A percentile compares a stretch with the other conserved stretches of the same genome.
These are phyloP conservation scores for Harringtonia lauricola DNA, from an alignment of 2,329 filamentous ascomycete species.

Conservation along the genomic window DNA sequence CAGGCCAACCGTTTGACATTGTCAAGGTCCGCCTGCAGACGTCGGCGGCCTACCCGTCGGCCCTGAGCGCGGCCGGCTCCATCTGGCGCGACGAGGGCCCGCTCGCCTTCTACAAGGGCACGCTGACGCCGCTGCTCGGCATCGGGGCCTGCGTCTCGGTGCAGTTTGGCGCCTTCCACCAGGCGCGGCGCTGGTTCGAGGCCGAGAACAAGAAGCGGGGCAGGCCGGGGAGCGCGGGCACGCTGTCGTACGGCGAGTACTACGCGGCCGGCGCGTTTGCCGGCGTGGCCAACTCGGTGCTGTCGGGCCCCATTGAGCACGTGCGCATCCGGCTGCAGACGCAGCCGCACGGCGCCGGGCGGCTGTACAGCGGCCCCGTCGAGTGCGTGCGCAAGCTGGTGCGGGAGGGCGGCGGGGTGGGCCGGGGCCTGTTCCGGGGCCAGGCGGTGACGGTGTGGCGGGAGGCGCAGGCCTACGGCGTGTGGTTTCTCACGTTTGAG, in stretches of 20 bases:
- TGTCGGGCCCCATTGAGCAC: constrained; percentile 92
- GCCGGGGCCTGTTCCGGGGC: constrained; percentile 74
- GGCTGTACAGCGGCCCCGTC: constrained; percentile 72
- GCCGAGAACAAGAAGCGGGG: constrained; percentile 40
- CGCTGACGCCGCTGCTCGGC: constrained; percentile 83
- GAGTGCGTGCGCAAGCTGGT: constrained; percentile 86
- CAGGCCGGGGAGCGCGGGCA: constrained; percentile 26
- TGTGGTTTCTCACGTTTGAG: constrained; percentile 94
- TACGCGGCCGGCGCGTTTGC: constrained; percentile 86
- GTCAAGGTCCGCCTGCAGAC: constrained; percentile 97
- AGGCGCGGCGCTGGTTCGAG: constrained; percentile 79
- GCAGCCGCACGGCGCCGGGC: constrained; percentile 71
- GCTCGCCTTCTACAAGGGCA: constrained; percentile 96
- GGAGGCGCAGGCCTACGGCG: constrained; percentile 88
- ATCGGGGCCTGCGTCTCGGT: constrained; percentile 98
- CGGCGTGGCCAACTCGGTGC: constrained; percentile 75
- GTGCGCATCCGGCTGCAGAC: constrained; percentile 93
- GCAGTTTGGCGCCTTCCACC: constrained; percentile 95
- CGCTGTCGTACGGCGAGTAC: constrained; percentile 75
- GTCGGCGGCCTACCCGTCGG: constrained; percentile 66
- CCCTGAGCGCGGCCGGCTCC: constrained; percentile 66
- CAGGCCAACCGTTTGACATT: constrained; percentile 72
- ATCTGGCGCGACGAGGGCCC: constrained; percentile 86
- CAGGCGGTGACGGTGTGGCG: constrained; percentile 74
- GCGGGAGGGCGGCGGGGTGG: constrained; percentile 51